phyloP scores from a whole-genome alignment of 78 protist species.

The Neovahlkampfia damariscottae region DNA sequence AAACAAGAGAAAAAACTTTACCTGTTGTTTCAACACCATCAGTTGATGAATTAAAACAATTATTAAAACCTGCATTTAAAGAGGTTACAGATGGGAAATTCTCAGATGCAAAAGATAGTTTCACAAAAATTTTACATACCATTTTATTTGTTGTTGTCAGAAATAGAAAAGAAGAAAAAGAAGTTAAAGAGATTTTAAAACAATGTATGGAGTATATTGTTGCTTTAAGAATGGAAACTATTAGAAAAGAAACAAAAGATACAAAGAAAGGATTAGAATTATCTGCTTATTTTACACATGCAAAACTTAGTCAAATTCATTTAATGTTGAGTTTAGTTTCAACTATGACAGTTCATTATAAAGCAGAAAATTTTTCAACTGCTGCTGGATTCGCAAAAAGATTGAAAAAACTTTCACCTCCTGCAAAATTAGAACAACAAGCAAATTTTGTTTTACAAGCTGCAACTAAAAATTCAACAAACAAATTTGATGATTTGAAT shows the following conservation, averaged over 20 bases:
- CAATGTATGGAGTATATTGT: constrained; percentile 80
- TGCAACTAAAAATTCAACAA: not conserved
- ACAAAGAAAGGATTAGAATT: constrained; percentile 50
- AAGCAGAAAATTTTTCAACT: constrained; percentile 42
- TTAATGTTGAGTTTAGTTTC: constrained; percentile 55
- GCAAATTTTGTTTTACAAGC: not conserved
- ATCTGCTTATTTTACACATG: constrained; percentile 91
- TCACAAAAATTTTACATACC: constrained; percentile 31
- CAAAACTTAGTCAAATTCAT: constrained; percentile 74
- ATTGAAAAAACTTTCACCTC: constrained; percentile 60
- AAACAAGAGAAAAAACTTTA: not conserved
- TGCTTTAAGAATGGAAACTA: constrained; percentile 65
- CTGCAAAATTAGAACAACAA: constrained; percentile 30
- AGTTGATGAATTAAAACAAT: constrained; percentile 1
- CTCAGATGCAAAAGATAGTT: constrained; percentile 41
- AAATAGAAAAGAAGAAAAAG: constrained; percentile 27
- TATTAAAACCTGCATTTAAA: constrained; percentile 43
- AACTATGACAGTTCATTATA: constrained; percentile 57
- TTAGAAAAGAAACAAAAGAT: constrained; percentile 25
- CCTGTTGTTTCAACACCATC: not conserved
- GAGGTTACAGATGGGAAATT: constrained; percentile 69
- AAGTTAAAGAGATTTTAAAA: constrained; percentile 48
- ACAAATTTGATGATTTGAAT: not conserved
- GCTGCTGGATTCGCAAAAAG: constrained; percentile 74
- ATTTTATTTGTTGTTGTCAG: constrained; percentile 33